Base-by-base conservation (phyloP, 345 rosid genomes). In the Sisymbrium altissimum region DNA sequence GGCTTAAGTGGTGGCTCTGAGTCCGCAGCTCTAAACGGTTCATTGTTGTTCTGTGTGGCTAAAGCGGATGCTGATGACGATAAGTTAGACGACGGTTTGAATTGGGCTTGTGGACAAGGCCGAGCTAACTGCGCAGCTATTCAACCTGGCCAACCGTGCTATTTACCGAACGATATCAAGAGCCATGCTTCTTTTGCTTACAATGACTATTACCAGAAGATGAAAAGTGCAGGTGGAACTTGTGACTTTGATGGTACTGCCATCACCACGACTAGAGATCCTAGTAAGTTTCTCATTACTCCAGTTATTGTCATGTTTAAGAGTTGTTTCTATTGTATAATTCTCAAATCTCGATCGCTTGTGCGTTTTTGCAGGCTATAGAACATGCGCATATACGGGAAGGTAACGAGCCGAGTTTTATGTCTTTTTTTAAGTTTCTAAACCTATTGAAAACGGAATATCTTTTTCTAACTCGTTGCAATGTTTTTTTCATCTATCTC, bases 91-190 rank as follows among this genome's bases (percentile, higher is more conserved):
- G 79, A 66, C 1, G 99, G 96, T 70, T 76, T 96, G 68, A 85
- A 90, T 76, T 96, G 98, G 98, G 99, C 99, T 49, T 96, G 98
- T 72, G 98, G 99, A 35, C 90, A 79, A 81, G 96, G 99, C 40
- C 86, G 79, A 66, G 99, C 98, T 65, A 89, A 85, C 59, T 96
- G 99, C 54, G 25, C 75, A 0, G 81, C 89, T 27, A 85, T 92
- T 65, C 99, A 90, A 71, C 66, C 79, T 13, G 99, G 99, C 44
- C 75, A 68, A 64, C 74, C 89, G 0, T 96, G 99, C 67, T 96
- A 68, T 83, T 45, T 29, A 2, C 99, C 99, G 0, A 69, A 92
- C 64, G 79, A 70, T 48, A 23, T 84, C 52, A 74, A 67, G 70
- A 89, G 81, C 75, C 99, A 92, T 23, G 98, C 98, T 38, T 96